Evolutionary conservation across 495 filamentous ascomycete species (phyloP), one percentile per base, ranked within the genome.

Genomic region (Evernia prunastri): DNA sequence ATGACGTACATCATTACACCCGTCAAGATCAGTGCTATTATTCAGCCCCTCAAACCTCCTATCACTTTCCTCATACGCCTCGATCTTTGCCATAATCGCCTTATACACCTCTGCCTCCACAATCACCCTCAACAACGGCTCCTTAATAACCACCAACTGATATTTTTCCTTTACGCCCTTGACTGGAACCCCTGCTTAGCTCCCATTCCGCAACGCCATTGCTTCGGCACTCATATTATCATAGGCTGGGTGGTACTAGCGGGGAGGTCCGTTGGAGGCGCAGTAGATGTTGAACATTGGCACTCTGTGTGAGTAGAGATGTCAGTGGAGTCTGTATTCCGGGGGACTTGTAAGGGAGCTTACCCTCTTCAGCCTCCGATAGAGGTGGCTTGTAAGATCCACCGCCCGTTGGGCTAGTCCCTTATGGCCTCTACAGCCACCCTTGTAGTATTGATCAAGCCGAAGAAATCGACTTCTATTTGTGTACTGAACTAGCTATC

Each of bases 91-190:
- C 64, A 70, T 75, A 11, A 82, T 78, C 0, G 56, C 61, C 59
- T 67, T 61, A 61, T 78, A 79, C 0, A 76, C 78, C 71, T 78
- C 77, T 3, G 68, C 74, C 8, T 77, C 78, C 56, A 80, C 66
- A 1, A 80, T 70, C 42, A 73, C 72, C 54, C 75, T 68, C 39
- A 80, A 61, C 0, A 76, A 78, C 12, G 79, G 78, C 59, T 80
- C 71, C 36, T 77, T 59, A 70, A 80, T 73, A 23, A 77, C 63
- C 0, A 78, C 78, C 17, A 82, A 64, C 56, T 82, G 74, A 61
- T 79, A 82, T 71, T 78, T 76, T 6, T 69, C 76, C 33, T 77
- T 70, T 10, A 75, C 77, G 1, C 70, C 78, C 60, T 81, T 81
- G 0, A 33, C 23, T 20, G 76, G 78, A 60, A 79, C 78, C 23